Percentiles rank a stretch among this genome's conserved stretches.
These are phyloP conservation scores for Tetrahymena malaccensis DNA, from an alignment of 73 alveolate species.

Conservation along the genomic window DNA sequence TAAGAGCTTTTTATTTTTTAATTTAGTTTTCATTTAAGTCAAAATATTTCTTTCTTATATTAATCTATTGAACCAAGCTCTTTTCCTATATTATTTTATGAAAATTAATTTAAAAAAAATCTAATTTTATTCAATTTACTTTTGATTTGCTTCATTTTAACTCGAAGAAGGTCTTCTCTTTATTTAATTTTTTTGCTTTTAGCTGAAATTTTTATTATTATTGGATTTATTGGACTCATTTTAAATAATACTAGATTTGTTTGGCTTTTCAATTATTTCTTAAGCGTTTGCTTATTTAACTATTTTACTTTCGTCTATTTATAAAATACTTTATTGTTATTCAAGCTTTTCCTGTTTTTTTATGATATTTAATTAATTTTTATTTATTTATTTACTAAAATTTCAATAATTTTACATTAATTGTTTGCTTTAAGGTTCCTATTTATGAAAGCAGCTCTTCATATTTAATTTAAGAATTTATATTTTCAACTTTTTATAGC, in stretches of 20 bases:
- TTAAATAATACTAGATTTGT: background rate
- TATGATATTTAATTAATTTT: background rate
- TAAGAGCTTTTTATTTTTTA: background rate
- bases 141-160: background rate
- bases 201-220: too few species aligned
- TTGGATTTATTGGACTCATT: background rate
- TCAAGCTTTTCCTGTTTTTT: background rate
- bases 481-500: background rate
- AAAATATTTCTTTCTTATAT: background rate
- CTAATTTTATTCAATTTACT: background rate
- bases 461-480: background rate
- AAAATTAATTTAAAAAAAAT: background rate
- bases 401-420: background rate
- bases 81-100: background rate
- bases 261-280: background rate
- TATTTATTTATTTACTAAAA: background rate
- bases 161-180: background rate
- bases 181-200: background rate
- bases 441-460: background rate
- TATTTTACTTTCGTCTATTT: background rate
- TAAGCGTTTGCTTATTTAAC: background rate
- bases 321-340: background rate
- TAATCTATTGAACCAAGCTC: background rate
- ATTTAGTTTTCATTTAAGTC: background rate
- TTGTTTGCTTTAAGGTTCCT: background rate